Evolutionary conservation across 768 basidiomycete species (phyloP), one percentile per base, ranked within the genome.

Genomic region (Serendipita vermifera): DNA sequence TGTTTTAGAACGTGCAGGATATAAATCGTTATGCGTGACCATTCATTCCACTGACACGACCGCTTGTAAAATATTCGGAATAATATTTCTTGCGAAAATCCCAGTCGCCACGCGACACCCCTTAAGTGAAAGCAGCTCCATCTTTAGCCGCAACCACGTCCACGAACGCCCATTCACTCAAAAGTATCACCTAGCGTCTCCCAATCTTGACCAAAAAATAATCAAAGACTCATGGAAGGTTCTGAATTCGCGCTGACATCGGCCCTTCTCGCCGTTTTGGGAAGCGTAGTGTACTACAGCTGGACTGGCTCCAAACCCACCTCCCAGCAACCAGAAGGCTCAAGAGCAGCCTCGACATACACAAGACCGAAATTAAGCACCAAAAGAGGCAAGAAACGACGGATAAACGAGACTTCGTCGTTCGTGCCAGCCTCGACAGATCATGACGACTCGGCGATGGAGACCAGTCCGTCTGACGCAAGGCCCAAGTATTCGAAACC

Each of bases 401-500:
- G 32, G 46, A 22, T 7, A 5, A 31, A 15, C 26, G 46, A 51
- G 9, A 29, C 29, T 5, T 15, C 27, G n/a, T 27, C 46, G 46
- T n/a, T n/a, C n/a, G 22, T 22, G 7, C n/a, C 29, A 22, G n/a
- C 17, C 22, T 22, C 46, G 11, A n/a, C n/a, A n/a, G n/a, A n/a
- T n/a, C n/a, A n/a, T n/a, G 46, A 51, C 22, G 46, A 51, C 29
- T 51, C 46, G n/a, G 46, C 46, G 24, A 22, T 51, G 7, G 46
- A 51, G 9, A 51, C 22, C 9, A 29, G 46, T 7, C 22, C 29
- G 7, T 22, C 46, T 20, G 27, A 51, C 32, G 22, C 46, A 51
- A n/a, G n/a, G n/a, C n/a, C n/a, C n/a, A n/a, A n/a, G n/a, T n/a
- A n/a, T n/a, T n/a, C n/a, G n/a, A 51, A 51, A n/a, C 35, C 35